Percentiles rank a stretch among this genome's conserved stretches.
Conservation (phyloP, 2,329 filamentous ascomycete species). For the Pyrenophora graminea region DNA sequence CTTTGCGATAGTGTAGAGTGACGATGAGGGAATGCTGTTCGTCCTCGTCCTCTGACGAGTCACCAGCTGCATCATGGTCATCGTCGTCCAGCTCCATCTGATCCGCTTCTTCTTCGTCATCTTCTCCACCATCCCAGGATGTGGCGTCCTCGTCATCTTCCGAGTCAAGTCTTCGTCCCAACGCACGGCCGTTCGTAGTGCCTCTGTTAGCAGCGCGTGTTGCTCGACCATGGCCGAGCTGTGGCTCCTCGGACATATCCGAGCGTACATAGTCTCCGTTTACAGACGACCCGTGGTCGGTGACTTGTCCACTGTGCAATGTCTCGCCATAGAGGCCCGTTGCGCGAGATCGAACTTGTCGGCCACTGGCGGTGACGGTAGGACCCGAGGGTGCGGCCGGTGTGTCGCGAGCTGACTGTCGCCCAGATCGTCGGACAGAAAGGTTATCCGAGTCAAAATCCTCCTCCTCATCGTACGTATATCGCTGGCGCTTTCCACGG, state of each 20-base stretch:
- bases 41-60: constrained; percentile 41
- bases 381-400: constrained; percentile 70
- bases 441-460: constrained; percentile 71
- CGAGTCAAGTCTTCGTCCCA: constrained; percentile 55
- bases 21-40: constrained; percentile 69
- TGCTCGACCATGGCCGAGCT: constrained; percentile 48
- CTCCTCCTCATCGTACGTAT: constrained; percentile 92
- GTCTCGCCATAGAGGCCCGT: constrained; percentile 66
- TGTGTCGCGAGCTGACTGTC: constrained; percentile 74
- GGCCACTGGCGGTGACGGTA: constrained; percentile 78
- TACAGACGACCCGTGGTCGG: constrained; percentile 47
- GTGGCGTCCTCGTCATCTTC: constrained; percentile 68
- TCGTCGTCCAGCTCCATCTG: constrained; percentile 65
- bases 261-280: constrained; percentile 51
- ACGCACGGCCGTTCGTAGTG: constrained; percentile 24
- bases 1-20: constrained; percentile 59
- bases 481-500: constrained; percentile 92
- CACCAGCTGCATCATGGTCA: constrained; percentile 53
- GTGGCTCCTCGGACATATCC: constrained; percentile 53
- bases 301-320: constrained; percentile 59
- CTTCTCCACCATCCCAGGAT: constrained; percentile 73
- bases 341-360: constrained; percentile 73
- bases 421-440: constrained; percentile 65
- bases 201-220: constrained; percentile 41
- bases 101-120: constrained; percentile 73